phyloP scores from a whole-genome alignment of 345 rosid genomes.

The Abelmoschus esculentus region DNA sequence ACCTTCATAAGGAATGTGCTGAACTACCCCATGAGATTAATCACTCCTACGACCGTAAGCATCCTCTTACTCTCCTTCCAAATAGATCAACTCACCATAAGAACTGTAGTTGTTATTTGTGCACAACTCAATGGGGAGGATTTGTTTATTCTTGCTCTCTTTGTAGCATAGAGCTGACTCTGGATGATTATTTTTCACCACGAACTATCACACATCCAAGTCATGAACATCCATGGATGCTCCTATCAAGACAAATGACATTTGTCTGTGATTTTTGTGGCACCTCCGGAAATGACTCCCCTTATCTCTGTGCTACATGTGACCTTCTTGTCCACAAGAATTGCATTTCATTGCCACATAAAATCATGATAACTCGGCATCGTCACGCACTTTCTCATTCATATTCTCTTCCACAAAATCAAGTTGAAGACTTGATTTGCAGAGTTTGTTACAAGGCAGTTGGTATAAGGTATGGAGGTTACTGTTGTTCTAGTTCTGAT shows the following conservation, averaged over 20 bases:
- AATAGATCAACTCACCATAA: not conserved
- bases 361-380: not conserved
- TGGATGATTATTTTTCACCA: not conserved
- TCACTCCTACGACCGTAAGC: not conserved
- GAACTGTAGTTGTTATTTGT: not conserved
- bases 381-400: not conserved
- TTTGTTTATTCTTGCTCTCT: not conserved
- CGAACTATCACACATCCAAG: too few relatives aligned
- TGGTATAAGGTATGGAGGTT: not conserved
- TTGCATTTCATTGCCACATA: not conserved
- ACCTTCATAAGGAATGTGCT: not conserved
- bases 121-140: not conserved
- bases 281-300: not conserved
- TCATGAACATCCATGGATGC: not conserved
- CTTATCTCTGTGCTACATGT: too few relatives aligned
- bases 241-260: not conserved
- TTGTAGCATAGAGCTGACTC: not conserved
- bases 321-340: too few relatives aligned
- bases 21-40: not conserved
- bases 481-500: not conserved
- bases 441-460: not conserved
- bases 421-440: not conserved
- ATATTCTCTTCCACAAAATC: not conserved
- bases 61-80: not conserved
- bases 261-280: conserved; percentile 23